Evolutionary conservation across 495 filamentous ascomycete species (phyloP), one percentile per base, ranked within the genome.

Genomic region (Darksidea phi): DNA sequence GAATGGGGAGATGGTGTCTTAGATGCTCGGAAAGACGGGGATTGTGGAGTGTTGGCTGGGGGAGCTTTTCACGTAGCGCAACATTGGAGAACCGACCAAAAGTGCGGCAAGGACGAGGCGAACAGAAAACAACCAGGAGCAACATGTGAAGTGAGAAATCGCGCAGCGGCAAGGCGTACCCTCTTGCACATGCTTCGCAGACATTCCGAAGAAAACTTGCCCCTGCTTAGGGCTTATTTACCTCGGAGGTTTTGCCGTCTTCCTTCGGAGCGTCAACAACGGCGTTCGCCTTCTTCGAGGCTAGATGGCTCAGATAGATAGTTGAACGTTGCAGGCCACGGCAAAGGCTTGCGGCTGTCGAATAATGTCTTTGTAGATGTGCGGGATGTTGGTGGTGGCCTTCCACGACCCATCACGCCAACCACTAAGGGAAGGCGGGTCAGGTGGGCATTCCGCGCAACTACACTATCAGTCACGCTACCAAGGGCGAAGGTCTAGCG

Each of bases 301-400:
- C 49, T 53, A 53, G 20, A 5, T 43, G 15, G 41, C 13, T 43
- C 18, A 20, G n/a, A 3, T 32, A 49, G 26, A 24, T 18, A 49
- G 4, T 32, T 32, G 23, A 28, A 37, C 49, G 49, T 53, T 53
- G 49, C 49, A 53, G 3, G 41, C 17, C 26, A 36, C 49, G 49
- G 49, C 36, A 53, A 28, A 21, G 49, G 25, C 26, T 23, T n/a
- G 1, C 0, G 10, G 6, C 34, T 1, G 32, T 53, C 49, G 49
- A 53, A 53, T 53, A 20, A 18, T 11, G 11, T 37, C 32, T n/a
- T 28, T 18, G 26, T 28, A 6, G 28, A 53, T 28, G 20, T 36
- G 24, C 4, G 34, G 26, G 15, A 21, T 23, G 49, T 17, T 17
- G 36, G 15, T 53, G 49, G 49, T 53, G 49, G 49, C 49, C 37